Evolutionary conservation across 129 eudicot genomes (phyloP), one percentile per base, ranked within the genome.

Genomic region (Escallonia herrerae): DNA sequence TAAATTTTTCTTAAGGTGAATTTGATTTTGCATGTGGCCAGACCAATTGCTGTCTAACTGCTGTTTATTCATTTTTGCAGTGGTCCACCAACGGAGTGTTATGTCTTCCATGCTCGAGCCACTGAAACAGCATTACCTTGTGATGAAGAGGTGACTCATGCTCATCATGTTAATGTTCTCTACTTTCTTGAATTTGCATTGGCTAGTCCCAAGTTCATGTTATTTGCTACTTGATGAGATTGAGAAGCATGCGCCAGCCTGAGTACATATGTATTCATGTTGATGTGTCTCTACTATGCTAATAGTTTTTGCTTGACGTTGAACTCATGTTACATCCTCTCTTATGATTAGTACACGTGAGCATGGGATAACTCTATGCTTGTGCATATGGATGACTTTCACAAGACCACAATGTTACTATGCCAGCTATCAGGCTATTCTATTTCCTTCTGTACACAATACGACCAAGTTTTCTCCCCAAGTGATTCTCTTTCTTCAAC

Each of bases 31-130:
- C 33, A 22, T 22, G 33, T 22, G 33, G 33, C 33, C 33, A 22
- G 33, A 22, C 33, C 33, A 22, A 22, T 22, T 22, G 33, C 33
- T 22, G 1, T 22, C 33, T 22, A 22, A 22, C 33, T 22, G 0
- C 33, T 22, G 33, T 22, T 22, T 1, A 22, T 22, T 22, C 33
- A 22, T 22, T 22, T 43, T 72, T 75, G 62, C 91, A 93, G 98
- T 12, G 99, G 99, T 60, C 99, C 99, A 67, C 93, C 99, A 77
- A 94, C 99, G 3, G 96, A 89, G 81, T 94, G 99, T 77, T 94
- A 86, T 66, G 13, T 94, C 58, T 89, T 81, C 74, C 99, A 89
- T 74, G 99, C 95, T 10, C 87, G 99, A 72, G 96, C 99, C 51
- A 65, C 83, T 66, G 88, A 94, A 83, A 74, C 82, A 63, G 76